A percentile compares a stretch with the other conserved stretches of the same genome.
Conservation (phyloP, 306 rosid species). For the Abrus precatorius region DNA sequence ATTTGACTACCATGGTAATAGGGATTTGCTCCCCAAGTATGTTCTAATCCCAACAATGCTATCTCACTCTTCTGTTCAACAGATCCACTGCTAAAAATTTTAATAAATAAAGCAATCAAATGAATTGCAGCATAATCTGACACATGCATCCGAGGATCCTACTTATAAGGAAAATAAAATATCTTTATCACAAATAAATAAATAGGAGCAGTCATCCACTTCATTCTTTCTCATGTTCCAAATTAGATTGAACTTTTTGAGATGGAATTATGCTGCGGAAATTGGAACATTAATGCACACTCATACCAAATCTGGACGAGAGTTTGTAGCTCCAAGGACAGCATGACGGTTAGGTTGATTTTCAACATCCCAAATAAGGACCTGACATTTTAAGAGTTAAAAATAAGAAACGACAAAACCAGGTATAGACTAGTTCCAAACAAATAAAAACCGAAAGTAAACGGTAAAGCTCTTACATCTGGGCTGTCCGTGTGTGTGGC, state of each 20-base stretch:
- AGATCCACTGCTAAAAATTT: not conserved
- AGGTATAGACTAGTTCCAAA: conserved; percentile 12
- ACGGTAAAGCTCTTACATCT: conserved; percentile 69
- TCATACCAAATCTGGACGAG: conserved; percentile 97
- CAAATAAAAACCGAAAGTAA: conserved; percentile 14
- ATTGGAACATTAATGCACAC: not conserved
- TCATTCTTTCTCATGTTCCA: conserved; percentile 28
- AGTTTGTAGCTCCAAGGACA: conserved; percentile 91
- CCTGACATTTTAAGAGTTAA: conserved; percentile 59
- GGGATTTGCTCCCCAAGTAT: not conserved
- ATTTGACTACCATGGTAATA: too few relatives aligned
- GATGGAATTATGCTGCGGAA: not conserved
- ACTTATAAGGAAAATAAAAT: not conserved
- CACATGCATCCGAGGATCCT: conserved; percentile 9
- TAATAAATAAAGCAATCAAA: conserved; percentile 1
- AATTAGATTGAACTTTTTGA: not conserved
- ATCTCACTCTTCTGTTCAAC: conserved; percentile 22
- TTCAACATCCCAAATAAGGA: conserved; percentile 98
- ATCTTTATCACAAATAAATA: not conserved
- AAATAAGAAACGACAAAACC: conserved; percentile 36
- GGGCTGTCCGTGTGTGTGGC: conserved; percentile 99
- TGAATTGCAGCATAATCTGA: conserved; percentile 17
- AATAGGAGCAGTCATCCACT: not conserved
- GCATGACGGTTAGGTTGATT: conserved; percentile 98
- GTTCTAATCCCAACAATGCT: conserved; percentile 17